Conservation (phyloP, 257 asterid genomes). For the Penstemon newberryi region DNA sequence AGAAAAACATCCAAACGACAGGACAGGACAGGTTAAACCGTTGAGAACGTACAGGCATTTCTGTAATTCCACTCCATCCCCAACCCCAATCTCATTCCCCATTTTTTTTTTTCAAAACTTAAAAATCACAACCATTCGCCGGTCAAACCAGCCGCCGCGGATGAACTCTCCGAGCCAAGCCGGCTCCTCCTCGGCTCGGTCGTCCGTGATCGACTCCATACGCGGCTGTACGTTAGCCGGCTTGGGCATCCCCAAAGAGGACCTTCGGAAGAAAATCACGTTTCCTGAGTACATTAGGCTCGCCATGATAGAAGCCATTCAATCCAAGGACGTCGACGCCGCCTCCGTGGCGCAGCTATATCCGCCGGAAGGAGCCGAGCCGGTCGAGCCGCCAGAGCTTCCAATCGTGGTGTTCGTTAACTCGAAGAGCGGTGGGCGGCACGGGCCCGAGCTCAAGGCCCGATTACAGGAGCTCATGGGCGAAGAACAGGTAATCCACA, state of each 20-base stretch:
- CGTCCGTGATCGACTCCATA: slow-evolving; percentile 68
- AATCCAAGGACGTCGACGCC: slow-evolving; percentile 48
- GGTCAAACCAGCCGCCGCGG: slow-evolving; percentile 21
- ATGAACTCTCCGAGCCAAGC: slow-evolving; percentile 43
- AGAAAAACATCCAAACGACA: background rate
- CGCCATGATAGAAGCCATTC: slow-evolving; percentile 76
- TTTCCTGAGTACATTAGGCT: slow-evolving; percentile 73
- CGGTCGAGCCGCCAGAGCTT: slow-evolving; percentile 50
- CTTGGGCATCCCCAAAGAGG: slow-evolving; percentile 59
- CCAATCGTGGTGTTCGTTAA: slow-evolving; percentile 83
- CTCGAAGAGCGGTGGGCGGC: slow-evolving; percentile 91
- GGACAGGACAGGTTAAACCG: slow-evolving; percentile 27
- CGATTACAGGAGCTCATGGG: slow-evolving; percentile 85
- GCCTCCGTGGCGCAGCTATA: slow-evolving; percentile 35
- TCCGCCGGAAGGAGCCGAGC: slow-evolving; percentile 44
- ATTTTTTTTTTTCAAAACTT: slow-evolving; percentile 2
- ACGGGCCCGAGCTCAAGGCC: slow-evolving; percentile 84
- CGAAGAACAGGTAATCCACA: slow-evolving; percentile 73
- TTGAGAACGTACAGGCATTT: slow-evolving; percentile 31
- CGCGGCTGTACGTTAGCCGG: slow-evolving; percentile 75
- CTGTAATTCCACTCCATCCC: slow-evolving; percentile 22
- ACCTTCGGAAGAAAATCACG: slow-evolving; percentile 60
- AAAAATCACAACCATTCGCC: slow-evolving; percentile 21
- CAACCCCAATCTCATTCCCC: slow-evolving; percentile 33
- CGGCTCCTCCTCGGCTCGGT: slow-evolving; percentile 54